Evolutionary conservation across 257 asterid genomes (phyloP), one percentile per base, ranked within the genome.

Genomic region (Petrea volubilis): DNA sequence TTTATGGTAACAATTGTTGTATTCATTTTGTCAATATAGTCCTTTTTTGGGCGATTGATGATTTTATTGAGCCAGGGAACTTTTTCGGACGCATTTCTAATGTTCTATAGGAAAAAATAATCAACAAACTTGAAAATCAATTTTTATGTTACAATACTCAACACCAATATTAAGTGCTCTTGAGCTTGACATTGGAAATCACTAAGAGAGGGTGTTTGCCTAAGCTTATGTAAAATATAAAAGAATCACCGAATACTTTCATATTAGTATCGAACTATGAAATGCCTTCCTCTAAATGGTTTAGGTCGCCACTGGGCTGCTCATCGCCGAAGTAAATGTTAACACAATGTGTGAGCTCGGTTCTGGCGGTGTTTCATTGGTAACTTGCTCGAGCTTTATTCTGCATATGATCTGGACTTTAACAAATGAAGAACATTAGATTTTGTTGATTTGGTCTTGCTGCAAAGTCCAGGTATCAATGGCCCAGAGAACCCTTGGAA

Each of bases 311-410:
- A 88, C 94, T 74, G 98, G 98, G 68, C 88, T 93, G 79, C 97
- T 93, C 67, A 57, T 93, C 80, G 98, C 98, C 14, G 98, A 93
- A 90, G 97, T 93, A 72, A 93, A 93, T 78, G 98, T 93, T 79
- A 93, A 88, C 77, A 93, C 97, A 27, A 93, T 93, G 98, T 85
- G 90, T 71, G 97, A 88, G 84, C 92, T 93, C 28, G 98, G 97
- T 72, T 84, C 96, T 50, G 96, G 97, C 21, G 97, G 98, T 64
- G 97, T 93, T 77, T 93, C 97, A 67, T 61, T 93, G 96, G 98
- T 93, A 91, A 79, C 56, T 73, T 52, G 59, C 64, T 56, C 13
- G 29, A 41, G n/a, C 55, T 28, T 12, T 34, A 52, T 29, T 69
- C 59, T 44, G 23, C 33, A 52, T 29, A 57, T 25, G 49, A 27